phyloP scores from a whole-genome alignment of 2,329 filamentous ascomycete genomes.

The Aureobasidium sp. region DNA sequence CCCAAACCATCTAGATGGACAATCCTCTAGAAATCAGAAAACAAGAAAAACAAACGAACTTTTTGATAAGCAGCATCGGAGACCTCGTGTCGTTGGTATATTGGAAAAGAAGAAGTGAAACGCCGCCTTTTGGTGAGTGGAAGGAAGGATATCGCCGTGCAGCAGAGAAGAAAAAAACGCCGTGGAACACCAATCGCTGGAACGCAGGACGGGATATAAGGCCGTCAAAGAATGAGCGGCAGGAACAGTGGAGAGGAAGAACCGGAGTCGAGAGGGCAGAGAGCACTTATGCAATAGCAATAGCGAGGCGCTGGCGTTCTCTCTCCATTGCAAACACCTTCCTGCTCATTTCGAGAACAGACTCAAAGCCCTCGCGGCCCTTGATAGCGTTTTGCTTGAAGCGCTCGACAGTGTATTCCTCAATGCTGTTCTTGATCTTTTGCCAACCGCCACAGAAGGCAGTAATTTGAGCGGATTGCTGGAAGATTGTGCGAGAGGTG shows the following conservation, averaged over 20 bases:
- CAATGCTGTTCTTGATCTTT: slow-evolving; percentile 91
- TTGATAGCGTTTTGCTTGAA: slow-evolving; percentile 88
- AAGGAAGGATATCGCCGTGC: background rate
- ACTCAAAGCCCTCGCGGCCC: slow-evolving; percentile 90
- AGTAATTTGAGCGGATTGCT: slow-evolving; percentile 85
- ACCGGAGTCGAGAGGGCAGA: background rate
- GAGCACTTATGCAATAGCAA: background rate
- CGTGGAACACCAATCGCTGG: slow-evolving; percentile 7
- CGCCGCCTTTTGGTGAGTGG: background rate
- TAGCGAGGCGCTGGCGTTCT: slow-evolving; percentile 41
- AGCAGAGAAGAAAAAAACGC: background rate
- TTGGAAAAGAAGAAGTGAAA: background rate
- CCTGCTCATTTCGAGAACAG: slow-evolving; percentile 85
- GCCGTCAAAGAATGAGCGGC: background rate
- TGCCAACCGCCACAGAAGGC: slow-evolving; percentile 95
- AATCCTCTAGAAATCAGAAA: background rate
- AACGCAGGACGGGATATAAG: slow-evolving; percentile 2
- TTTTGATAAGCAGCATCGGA: background rate
- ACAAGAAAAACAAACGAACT: background rate
- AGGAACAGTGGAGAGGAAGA: background rate
- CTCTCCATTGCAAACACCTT: slow-evolving; percentile 86
- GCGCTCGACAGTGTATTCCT: slow-evolving; percentile 78
- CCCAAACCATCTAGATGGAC: background rate
- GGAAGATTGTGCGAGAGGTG: slow-evolving; percentile 62
- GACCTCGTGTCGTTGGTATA: slow-evolving; percentile 8